A percentile compares a stretch with the other conserved stretches of the same genome.
phyloP scores from a whole-genome alignment of 306 rosid genomes.

The Albizia julibrissin region DNA sequence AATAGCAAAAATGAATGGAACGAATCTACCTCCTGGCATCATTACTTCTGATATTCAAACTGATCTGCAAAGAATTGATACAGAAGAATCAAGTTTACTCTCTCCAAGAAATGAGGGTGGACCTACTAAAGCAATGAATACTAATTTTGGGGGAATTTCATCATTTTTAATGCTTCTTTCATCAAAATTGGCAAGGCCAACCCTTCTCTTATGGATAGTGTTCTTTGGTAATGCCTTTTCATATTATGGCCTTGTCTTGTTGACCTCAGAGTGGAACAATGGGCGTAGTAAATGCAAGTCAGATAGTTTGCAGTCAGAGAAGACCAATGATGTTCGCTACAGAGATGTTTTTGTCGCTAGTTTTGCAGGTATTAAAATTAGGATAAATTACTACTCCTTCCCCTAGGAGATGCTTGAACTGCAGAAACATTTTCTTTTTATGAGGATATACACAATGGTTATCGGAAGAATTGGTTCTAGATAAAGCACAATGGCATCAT shows the following conservation, averaged over 20 bases:
- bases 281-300: conserved; percentile 58
- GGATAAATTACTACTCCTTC: neutral
- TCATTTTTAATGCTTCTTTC: conserved; percentile 75
- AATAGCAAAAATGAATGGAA: conserved; percentile 79
- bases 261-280: conserved; percentile 79
- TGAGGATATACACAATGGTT: neutral
- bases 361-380: conserved; percentile 72
- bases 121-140: conserved; percentile 39
- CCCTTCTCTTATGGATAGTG: conserved; percentile 88
- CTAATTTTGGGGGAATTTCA: conserved; percentile 53
- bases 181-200: conserved; percentile 66
- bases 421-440: neutral
- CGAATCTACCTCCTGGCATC: conserved; percentile 66
- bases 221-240: conserved; percentile 96
- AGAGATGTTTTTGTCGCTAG: conserved; percentile 76
- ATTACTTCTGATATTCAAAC: conserved; percentile 72
- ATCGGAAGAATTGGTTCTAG: neutral
- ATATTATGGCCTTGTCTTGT: conserved; percentile 93
- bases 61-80: conserved; percentile 48
- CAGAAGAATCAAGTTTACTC: conserved; percentile 65
- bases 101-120: conserved; percentile 45
- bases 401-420: neutral
- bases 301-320: conserved; percentile 42
- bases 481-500: neutral
- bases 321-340: conserved; percentile 57